Percentiles rank a stretch among this genome's conserved stretches.
These are phyloP conservation scores for Delitschia confertaspora DNA, from an alignment of 495 filamentous ascomycete genomes.

Conservation along the genomic window DNA sequence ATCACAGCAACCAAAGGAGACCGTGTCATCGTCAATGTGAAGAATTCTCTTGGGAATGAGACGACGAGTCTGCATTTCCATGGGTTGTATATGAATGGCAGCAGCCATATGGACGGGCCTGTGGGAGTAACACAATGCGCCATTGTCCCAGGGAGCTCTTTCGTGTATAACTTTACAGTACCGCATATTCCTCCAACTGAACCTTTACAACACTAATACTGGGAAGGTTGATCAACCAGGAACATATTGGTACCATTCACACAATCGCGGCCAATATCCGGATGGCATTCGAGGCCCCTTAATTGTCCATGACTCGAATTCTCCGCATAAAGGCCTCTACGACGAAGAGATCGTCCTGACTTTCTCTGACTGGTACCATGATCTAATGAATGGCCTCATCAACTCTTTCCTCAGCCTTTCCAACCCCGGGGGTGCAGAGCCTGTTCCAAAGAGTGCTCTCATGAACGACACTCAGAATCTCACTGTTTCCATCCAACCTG, in stretches of 20 bases:
- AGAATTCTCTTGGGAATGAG: conserved; percentile 40
- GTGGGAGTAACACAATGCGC: conserved; percentile 34
- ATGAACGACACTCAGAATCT: conserved; percentile 51
- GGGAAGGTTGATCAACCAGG: conserved; percentile 34
- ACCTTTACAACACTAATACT: no score
- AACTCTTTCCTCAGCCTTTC: conserved; percentile 40
- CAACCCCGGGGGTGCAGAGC: conserved; percentile 49
- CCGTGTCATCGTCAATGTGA: conserved; percentile 24
- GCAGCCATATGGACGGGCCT: conserved; percentile 25
- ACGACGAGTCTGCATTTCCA: conserved; percentile 27
- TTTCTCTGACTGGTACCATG: conserved; percentile 29
- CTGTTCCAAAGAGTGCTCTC: conserved; percentile 45
- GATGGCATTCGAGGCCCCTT: conserved; percentile 24
- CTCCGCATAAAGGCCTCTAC: conserved; percentile 20
- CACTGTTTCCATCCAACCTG: conserved; percentile 53
- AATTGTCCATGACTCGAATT: conserved; percentile 23
- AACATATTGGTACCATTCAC: conserved; percentile 29
- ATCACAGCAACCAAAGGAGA: conserved; percentile 22
- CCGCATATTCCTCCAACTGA: no score
- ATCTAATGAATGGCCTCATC: conserved; percentile 38
- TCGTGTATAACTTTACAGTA: conserved; percentile 33
- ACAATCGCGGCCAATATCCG: conserved; percentile 21
- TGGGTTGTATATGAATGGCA: conserved; percentile 22
- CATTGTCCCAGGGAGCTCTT: conserved; percentile 22
- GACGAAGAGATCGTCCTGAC: conserved; percentile 27